Evolutionary conservation across 2,329 filamentous ascomycete species (phyloP), one percentile per base, ranked within the genome.

Genomic region (Xylaria digitata): DNA sequence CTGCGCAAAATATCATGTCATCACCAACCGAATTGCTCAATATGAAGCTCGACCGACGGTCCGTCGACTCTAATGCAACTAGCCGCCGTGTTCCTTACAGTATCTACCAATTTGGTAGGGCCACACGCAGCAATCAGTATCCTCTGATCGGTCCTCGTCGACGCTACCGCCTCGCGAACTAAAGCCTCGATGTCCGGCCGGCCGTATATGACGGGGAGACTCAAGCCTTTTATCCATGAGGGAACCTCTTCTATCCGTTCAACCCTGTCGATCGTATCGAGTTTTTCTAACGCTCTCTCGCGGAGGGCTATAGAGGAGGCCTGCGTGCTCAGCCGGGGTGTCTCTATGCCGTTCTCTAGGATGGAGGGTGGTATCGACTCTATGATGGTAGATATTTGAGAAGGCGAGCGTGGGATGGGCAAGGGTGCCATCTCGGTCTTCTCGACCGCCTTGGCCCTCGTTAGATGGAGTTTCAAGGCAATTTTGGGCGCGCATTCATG

Each of bases 31-130:
- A 85, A 84, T 71, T 83, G 79, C 72, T 86, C 84, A 67, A 80
- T 83, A 71, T 86, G 83, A 53, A 85, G 75, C 72, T 85, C 83
- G n/a, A 86, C 78, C 32, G 80, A 82, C 0, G 84, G 82, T 3
- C 84, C 84, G 26, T 79, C 76, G 1, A 78, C 75, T 0, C 74
- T 76, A 42, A 86, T 84, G 69, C 79, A 78, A 34, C 75, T 76
- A 2, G 84, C 83, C 8, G 81, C 80, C 0, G 81, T 80, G 32
- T 82, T 78, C 50, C 84, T 78, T n/a, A 83, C 82, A 2, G 77
- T 75, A 53, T 76, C 75, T 76, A 84, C 82, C 56, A 86, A 70
- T 3, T 78, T 74, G 23, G 78, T 77, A 1, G 84, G 84, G 2
- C 84, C 84, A 73, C 84, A 86, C 1, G 80, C 83, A 2, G 81